Percentiles rank a stretch among this genome's conserved stretches.
These are phyloP conservation scores for Penicillium decumbens DNA, from an alignment of 2,329 filamentous ascomycete genomes.

Conservation along the genomic window DNA sequence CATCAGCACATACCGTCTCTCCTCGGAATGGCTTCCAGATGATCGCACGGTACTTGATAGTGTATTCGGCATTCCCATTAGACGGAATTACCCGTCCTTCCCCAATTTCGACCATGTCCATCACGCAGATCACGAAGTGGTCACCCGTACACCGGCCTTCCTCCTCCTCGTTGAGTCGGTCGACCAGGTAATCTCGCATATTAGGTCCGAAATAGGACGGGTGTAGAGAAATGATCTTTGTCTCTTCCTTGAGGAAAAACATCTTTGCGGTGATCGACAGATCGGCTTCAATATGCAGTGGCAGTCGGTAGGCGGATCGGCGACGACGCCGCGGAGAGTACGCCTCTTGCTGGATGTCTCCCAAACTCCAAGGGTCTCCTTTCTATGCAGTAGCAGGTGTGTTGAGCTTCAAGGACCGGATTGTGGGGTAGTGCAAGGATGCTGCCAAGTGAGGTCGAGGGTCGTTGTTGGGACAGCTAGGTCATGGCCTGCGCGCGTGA, in stretches of 20 bases:
- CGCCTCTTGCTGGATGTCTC: too few relatives aligned
- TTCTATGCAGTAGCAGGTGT: neutral
- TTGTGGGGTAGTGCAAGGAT: neutral
- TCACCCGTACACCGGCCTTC: conserved; percentile 93
- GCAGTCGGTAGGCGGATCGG: neutral
- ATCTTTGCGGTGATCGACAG: conserved; percentile 50
- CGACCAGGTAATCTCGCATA: conserved; percentile 85
- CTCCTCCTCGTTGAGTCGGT: conserved; percentile 84
- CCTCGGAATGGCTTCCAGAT: conserved; percentile 98
- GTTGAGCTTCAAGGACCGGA: neutral
- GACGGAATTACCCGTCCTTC: conserved; percentile 89
- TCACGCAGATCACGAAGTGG: conserved; percentile 97
- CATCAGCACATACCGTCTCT: conserved; percentile 71
- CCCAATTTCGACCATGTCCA: conserved; percentile 92
- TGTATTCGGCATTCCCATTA: conserved; percentile 89
- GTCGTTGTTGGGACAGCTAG: conserved; percentile 2
- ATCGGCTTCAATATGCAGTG: neutral
- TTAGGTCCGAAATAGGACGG: conserved; percentile 95
- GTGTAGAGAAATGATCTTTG: conserved; percentile 89
- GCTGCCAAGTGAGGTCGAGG: conserved; percentile 1
- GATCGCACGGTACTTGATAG: conserved; percentile 88
- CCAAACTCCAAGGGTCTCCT: neutral
- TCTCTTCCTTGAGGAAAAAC: conserved; percentile 98
- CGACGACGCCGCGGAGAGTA: neutral
- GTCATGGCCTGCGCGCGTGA: conserved; percentile 9